These are phyloP conservation scores for Lentinula guzmanii DNA, from an alignment of 768 basidiomycete species.

Conservation along the genomic window DNA sequence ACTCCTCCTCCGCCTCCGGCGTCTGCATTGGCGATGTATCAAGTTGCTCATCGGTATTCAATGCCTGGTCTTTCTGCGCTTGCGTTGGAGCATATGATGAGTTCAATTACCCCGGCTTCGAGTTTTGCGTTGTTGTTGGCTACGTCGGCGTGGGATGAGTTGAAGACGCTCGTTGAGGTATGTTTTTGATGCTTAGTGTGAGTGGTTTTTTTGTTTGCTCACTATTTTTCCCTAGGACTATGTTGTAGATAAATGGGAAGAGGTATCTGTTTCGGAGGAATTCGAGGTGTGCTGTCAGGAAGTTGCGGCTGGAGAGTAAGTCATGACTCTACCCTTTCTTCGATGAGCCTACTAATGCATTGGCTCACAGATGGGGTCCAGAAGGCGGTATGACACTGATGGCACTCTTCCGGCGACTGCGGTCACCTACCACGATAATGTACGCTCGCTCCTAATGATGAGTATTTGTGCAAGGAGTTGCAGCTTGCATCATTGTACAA, in stretches of 20 bases:
- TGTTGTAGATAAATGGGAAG: constrained; percentile 72
- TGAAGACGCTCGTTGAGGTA: constrained; percentile 57
- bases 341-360: constrained; percentile 3
- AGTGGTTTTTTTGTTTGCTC: constrained; percentile 8
- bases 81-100: constrained; percentile 69
- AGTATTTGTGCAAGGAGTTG: not conserved
- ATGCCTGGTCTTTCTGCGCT: constrained; percentile 61
- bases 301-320: constrained; percentile 70
- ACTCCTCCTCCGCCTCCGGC: constrained; percentile 56
- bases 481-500: no score
- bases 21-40: constrained; percentile 70
- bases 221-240: constrained; percentile 45
- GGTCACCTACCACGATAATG: constrained; percentile 41
- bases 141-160: constrained; percentile 60
- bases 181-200: constrained; percentile 12
- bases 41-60: constrained; percentile 69
- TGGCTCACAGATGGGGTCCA: constrained; percentile 50
- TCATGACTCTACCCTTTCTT: constrained; percentile 7
- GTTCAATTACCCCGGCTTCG: constrained; percentile 56
- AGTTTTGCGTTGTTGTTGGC: constrained; percentile 68
- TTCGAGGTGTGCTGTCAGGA: constrained; percentile 69
- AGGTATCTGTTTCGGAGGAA: constrained; percentile 55
- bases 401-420: constrained; percentile 59
- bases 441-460: not conserved
- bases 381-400: constrained; percentile 67